Percentiles rank a stretch among this genome's conserved stretches.
Evolutionary conservation across 2,329 filamentous ascomycete species (phyloP).

Genomic region (Tricladium varicosporioides): DNA sequence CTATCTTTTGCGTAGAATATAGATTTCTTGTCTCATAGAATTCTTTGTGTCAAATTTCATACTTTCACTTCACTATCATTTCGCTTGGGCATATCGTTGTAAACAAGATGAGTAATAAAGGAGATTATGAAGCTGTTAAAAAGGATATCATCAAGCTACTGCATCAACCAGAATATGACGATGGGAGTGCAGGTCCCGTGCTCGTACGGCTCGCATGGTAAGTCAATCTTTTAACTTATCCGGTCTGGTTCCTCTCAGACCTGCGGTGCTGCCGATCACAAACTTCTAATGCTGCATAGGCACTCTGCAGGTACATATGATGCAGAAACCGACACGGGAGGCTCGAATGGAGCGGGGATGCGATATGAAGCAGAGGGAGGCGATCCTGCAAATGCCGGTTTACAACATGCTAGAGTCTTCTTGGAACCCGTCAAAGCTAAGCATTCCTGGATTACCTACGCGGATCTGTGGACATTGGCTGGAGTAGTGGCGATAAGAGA

Average conservation of each 20-base stretch:
- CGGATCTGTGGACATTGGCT: slow-evolving; percentile 64
- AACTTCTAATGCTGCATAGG: slow-evolving; percentile 35
- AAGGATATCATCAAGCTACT: slow-evolving; percentile 53
- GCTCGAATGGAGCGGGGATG: slow-evolving; percentile 65
- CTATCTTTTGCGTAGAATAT: slow-evolving; percentile 4
- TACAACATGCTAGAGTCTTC: slow-evolving; percentile 62
- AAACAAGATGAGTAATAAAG: slow-evolving; percentile 46
- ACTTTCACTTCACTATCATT: neutral
- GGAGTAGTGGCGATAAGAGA: slow-evolving; percentile 56
- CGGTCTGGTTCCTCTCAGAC: neutral
- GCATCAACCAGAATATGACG: slow-evolving; percentile 61
- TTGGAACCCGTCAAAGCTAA: slow-evolving; percentile 59
- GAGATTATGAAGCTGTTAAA: slow-evolving; percentile 62
- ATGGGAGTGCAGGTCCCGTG: slow-evolving; percentile 62
- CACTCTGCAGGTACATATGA: slow-evolving; percentile 65
- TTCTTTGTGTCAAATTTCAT: slow-evolving; percentile 5
- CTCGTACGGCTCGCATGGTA: slow-evolving; percentile 63
- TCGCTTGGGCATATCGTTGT: neutral
- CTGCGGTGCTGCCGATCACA: slow-evolving; percentile 1
- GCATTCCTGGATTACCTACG: slow-evolving; percentile 63
- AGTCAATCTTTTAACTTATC: slow-evolving; percentile 21
- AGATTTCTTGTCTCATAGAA: slow-evolving; percentile 12
- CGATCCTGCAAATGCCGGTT: slow-evolving; percentile 63
- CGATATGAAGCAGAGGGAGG: slow-evolving; percentile 62
- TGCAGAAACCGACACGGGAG: slow-evolving; percentile 56